Conservation (phyloP, 306 rosid species). For the Rubus idaeus region DNA sequence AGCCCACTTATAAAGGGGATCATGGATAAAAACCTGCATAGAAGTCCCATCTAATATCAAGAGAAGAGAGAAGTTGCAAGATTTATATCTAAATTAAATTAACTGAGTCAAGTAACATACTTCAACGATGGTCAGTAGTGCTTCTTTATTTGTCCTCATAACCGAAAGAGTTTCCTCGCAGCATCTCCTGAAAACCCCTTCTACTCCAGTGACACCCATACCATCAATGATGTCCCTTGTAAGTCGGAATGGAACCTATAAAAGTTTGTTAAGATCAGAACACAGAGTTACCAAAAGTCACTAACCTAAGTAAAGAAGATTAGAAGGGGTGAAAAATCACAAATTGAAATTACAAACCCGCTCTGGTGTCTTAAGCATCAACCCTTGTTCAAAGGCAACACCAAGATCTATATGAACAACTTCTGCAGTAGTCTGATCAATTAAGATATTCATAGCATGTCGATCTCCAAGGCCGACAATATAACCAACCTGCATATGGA, state of each 20-base stretch:
- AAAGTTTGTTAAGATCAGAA: conserved; percentile 19
- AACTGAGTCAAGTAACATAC: conserved; percentile 39
- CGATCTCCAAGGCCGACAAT: conserved; percentile 95
- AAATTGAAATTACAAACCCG: conserved; percentile 51
- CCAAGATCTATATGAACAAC: conserved; percentile 99
- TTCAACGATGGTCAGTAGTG: conserved; percentile 82
- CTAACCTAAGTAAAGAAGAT: conserved; percentile 13
- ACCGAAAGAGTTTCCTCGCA: conserved; percentile 95
- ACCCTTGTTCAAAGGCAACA: conserved; percentile 97
- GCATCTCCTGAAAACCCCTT: conserved; percentile 96
- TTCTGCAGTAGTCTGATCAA: conserved; percentile 90
- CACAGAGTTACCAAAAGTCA: not conserved
- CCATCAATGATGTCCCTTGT: conserved; percentile 92
- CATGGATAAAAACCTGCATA: conserved; percentile 88
- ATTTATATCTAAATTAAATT: conserved; percentile 8
- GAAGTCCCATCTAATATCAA: conserved; percentile 25
- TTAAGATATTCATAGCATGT: conserved; percentile 84
- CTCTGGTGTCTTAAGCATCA: conserved; percentile 98
- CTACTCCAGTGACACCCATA: conserved; percentile 92
- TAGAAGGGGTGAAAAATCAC: not conserved
- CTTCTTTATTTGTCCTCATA: conserved; percentile 93
- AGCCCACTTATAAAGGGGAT: conserved; percentile 98
- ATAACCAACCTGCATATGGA: conserved; percentile 71
- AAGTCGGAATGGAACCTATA: conserved; percentile 90
- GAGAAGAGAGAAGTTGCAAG: conserved; percentile 11